phyloP scores from a whole-genome alignment of 495 filamentous ascomycete genomes.

The Penicillium canariense region DNA sequence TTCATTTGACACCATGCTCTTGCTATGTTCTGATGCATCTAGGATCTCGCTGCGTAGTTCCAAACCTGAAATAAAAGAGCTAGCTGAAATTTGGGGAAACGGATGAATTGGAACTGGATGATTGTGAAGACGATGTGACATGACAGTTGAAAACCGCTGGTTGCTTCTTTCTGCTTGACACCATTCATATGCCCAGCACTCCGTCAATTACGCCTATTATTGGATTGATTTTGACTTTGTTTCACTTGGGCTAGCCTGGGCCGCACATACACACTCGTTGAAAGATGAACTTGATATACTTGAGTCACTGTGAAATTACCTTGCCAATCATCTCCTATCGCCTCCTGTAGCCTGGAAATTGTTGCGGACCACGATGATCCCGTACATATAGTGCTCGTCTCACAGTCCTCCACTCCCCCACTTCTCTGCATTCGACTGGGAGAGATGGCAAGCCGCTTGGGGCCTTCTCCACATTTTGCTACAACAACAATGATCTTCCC shows the following conservation, averaged over 20 bases:
- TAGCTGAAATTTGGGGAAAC: background rate
- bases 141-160: conserved; percentile 2
- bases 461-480: conserved; percentile 16
- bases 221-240: background rate
- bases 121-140: conserved; percentile 17
- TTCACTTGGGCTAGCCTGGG: background rate
- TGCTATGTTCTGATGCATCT: background rate
- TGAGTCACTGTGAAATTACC: too few relatives aligned
- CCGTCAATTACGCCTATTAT: background rate
- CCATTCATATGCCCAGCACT: conserved; percentile 1
- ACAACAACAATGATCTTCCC: conserved; percentile 15
- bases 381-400: background rate
- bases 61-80: background rate
- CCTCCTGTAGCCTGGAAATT: too few relatives aligned
- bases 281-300: too few relatives aligned
- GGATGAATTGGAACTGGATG: background rate
- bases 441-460: background rate
- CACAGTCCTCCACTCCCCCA: background rate
- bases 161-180: conserved; percentile 6
- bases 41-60: background rate
- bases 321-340: too few relatives aligned
- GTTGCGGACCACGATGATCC: background rate
- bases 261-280: background rate
- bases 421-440: too few relatives aligned
- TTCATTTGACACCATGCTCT: background rate